These are phyloP conservation scores for Excoecaria cochinchinensis DNA, from an alignment of 345 rosid species.

Conservation along the genomic window DNA sequence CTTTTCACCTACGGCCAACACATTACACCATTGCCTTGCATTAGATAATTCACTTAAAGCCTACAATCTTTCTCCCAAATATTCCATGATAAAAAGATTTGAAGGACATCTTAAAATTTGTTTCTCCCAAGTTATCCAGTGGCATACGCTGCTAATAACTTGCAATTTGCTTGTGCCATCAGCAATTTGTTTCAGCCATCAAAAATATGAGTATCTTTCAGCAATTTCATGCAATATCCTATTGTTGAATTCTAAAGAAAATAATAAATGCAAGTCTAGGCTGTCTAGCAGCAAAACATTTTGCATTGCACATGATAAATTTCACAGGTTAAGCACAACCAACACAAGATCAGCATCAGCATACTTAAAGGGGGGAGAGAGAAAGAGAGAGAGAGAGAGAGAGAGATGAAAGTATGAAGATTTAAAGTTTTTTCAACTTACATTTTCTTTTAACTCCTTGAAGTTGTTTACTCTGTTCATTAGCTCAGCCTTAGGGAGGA, in stretches of 20 bases:
- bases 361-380: neutral
- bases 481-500: constrained; percentile 80
- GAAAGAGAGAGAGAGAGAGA: neutral
- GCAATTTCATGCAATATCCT: neutral
- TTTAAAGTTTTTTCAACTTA: constrained; percentile 28
- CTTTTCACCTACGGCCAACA: neutral
- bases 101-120: neutral
- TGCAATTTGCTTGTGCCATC: neutral
- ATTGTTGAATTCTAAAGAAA: neutral
- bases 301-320: neutral
- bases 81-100: neutral
- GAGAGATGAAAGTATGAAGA: constrained; percentile 12
- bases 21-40: neutral
- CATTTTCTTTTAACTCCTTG: constrained; percentile 88
- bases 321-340: neutral
- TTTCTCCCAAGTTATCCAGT: neutral
- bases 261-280: constrained; percentile 7
- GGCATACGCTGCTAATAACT: neutral
- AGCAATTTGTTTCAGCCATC: neutral
- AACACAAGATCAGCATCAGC: neutral
- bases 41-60: neutral
- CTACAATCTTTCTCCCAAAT: neutral
- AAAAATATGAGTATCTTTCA: neutral
- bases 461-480: constrained; percentile 70
- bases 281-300: constrained; percentile 6